A percentile compares a stretch with the other conserved stretches of the same genome.
Conservation (phyloP, 768 basidiomycete species). For the Trametopsis cervina region DNA sequence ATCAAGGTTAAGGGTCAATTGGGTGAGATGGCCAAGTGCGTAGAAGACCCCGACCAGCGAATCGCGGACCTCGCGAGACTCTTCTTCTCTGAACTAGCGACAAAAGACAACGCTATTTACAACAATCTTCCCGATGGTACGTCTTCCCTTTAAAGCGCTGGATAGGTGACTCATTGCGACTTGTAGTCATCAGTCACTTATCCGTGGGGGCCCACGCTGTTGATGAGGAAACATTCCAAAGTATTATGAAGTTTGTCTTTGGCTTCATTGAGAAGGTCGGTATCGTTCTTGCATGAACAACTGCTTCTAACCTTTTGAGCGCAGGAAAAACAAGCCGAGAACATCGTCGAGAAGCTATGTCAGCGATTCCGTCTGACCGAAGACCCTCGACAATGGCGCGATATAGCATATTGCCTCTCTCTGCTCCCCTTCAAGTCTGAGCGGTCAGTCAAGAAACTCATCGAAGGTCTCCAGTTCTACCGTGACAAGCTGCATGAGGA, state of each 20-base stretch:
- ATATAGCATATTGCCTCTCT: slow-evolving; percentile 93
- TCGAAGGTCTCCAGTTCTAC: slow-evolving; percentile 88
- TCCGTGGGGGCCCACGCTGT: slow-evolving; percentile 88
- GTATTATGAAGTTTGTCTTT: slow-evolving; percentile 93
- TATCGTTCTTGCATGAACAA: not conserved
- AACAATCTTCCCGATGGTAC: slow-evolving; percentile 95
- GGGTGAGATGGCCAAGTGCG: slow-evolving; percentile 99
- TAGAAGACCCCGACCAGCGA: slow-evolving; percentile 83
- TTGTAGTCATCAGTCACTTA: slow-evolving; percentile 85
- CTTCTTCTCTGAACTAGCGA: slow-evolving; percentile 94
- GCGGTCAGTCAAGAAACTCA: slow-evolving; percentile 90
- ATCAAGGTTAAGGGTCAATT: slow-evolving; percentile 99
- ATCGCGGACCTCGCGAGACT: slow-evolving; percentile 94
- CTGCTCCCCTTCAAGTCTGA: slow-evolving; percentile 96
- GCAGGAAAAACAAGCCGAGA: slow-evolving; percentile 97
- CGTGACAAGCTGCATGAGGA: slow-evolving; percentile 94
- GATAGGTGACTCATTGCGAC: slow-evolving; percentile 6
- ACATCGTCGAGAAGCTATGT: slow-evolving; percentile 95
- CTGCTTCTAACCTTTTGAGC: not conserved
- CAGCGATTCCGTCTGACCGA: slow-evolving; percentile 87
- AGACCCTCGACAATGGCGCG: slow-evolving; percentile 93
- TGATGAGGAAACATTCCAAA: slow-evolving; percentile 87
- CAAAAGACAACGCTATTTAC: slow-evolving; percentile 98
- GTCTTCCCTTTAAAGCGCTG: slow-evolving; percentile 16
- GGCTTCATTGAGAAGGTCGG: slow-evolving; percentile 91